Conservation (phyloP, 2,329 filamentous ascomycete species). For the Aspergillus amoenus region DNA sequence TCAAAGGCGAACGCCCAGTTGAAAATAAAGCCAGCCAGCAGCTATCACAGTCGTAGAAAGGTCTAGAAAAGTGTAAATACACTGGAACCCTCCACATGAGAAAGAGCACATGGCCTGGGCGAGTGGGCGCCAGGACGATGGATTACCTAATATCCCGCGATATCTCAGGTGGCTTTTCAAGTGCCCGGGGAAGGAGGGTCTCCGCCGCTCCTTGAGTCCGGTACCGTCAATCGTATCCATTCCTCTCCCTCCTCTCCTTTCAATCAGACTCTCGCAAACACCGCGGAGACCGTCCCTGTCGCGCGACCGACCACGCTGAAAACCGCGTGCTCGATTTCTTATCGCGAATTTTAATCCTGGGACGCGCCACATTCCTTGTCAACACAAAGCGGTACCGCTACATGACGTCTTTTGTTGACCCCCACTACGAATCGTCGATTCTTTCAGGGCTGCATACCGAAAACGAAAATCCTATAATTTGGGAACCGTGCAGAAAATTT, state of each 20-base stretch:
- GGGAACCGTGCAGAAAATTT: not conserved
- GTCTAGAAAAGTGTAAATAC: too few species aligned
- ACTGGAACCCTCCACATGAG: too few species aligned
- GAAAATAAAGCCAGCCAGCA: too few species aligned
- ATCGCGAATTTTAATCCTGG: slow-evolving; percentile 12
- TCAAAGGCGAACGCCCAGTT: too few species aligned
- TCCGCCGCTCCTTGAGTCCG: slow-evolving; percentile 6
- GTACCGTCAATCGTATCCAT: slow-evolving; percentile 2
- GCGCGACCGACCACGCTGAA: slow-evolving; percentile 1
- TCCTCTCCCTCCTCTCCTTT: not conserved
- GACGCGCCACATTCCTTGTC: slow-evolving; percentile 19
- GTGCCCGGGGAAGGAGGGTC: slow-evolving; percentile 18
- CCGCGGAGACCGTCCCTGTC: not conserved
- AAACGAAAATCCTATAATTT: not conserved
- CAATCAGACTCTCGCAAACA: not conserved
- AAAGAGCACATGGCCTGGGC: too few species aligned
- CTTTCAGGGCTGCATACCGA: slow-evolving; percentile 7
- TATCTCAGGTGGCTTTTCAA: slow-evolving; percentile 33
- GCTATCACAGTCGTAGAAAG: too few species aligned
- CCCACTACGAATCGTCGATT: slow-evolving; percentile 18
- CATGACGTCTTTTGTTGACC: slow-evolving; percentile 41
- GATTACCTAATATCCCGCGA: slow-evolving; percentile 32
- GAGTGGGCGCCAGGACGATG: not conserved
- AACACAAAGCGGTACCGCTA: slow-evolving; percentile 20
- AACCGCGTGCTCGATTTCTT: slow-evolving; percentile 2